Evolutionary conservation across 179 eudicot species (phyloP).

Genomic region (Actinidia chinensis): DNA sequence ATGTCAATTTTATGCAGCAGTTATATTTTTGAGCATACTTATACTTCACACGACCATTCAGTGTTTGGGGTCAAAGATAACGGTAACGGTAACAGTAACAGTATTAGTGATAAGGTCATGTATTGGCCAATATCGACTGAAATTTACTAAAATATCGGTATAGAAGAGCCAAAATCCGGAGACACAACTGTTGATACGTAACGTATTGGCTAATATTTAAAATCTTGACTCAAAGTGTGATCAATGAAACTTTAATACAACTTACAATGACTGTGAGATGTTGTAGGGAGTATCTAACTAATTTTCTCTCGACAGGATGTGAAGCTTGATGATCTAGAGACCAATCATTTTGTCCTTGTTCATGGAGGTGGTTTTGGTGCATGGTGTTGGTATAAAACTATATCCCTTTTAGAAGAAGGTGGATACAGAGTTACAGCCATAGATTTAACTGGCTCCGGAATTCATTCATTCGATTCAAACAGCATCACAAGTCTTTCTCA

Average conservation of each 20-base stretch:
- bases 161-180: too few relatives aligned
- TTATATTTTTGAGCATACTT: too few relatives aligned
- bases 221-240: background rate
- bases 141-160: too few relatives aligned
- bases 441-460: constrained; percentile 90
- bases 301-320: constrained; percentile 45
- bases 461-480: constrained; percentile 75
- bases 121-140: too few relatives aligned
- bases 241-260: constrained; percentile 4
- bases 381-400: constrained; percentile 99
- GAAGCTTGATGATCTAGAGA: constrained; percentile 61
- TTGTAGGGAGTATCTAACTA: background rate
- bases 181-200: too few relatives aligned
- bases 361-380: constrained; percentile 99
- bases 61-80: background rate
- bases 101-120: too few relatives aligned
- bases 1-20: background rate
- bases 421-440: constrained; percentile 82
- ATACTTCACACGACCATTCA: too few relatives aligned
- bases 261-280: background rate
- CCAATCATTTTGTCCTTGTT: constrained; percentile 77
- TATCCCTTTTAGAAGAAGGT: constrained; percentile 76
- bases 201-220: too few relatives aligned
- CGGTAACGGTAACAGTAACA: too few relatives aligned
- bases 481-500: constrained; percentile 67